These are phyloP conservation scores for Talaromyces liani DNA, from an alignment of 495 filamentous ascomycete species.

Conservation along the genomic window DNA sequence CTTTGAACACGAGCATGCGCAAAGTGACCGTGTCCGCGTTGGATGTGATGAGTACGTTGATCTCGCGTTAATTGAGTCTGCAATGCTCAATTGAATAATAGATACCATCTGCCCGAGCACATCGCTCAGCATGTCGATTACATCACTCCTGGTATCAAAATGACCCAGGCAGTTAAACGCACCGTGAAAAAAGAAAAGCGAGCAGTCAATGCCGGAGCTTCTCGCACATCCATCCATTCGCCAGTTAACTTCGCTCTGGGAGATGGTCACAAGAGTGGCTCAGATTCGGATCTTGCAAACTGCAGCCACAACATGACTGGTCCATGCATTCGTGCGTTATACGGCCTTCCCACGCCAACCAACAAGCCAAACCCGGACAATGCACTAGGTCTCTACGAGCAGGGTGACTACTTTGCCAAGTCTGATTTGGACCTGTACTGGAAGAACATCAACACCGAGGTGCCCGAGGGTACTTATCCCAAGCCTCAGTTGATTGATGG, in stretches of 20 bases:
- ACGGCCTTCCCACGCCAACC: constrained; percentile 36
- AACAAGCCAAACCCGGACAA: constrained; percentile 27
- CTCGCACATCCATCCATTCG: neutral
- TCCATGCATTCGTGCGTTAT: constrained; percentile 46
- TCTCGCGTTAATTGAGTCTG: neutral
- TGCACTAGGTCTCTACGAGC: constrained; percentile 47
- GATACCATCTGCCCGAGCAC: constrained; percentile 9
- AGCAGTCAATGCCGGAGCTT: neutral
- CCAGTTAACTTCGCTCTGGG: neutral
- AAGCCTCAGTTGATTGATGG: constrained; percentile 37
- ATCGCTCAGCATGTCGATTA: constrained; percentile 7
- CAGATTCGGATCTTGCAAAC: constrained; percentile 13
- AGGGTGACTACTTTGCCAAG: constrained; percentile 42
- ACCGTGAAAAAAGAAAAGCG: constrained; percentile 2
- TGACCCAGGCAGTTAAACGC: constrained; percentile 8
- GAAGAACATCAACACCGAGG: constrained; percentile 33
- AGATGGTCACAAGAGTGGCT: neutral
- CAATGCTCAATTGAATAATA: neutral
- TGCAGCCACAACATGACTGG: constrained; percentile 44
- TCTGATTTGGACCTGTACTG: constrained; percentile 53
- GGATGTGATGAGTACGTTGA: constrained; percentile 36
- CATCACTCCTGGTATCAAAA: constrained; percentile 8
- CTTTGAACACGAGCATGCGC: constrained; percentile 45
- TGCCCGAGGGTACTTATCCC: constrained; percentile 37
- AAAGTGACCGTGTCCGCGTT: constrained; percentile 34